These are phyloP conservation scores for Heterobasidion occidentale DNA, from an alignment of 1,284 basidiomycete genomes.

Conservation along the genomic window DNA sequence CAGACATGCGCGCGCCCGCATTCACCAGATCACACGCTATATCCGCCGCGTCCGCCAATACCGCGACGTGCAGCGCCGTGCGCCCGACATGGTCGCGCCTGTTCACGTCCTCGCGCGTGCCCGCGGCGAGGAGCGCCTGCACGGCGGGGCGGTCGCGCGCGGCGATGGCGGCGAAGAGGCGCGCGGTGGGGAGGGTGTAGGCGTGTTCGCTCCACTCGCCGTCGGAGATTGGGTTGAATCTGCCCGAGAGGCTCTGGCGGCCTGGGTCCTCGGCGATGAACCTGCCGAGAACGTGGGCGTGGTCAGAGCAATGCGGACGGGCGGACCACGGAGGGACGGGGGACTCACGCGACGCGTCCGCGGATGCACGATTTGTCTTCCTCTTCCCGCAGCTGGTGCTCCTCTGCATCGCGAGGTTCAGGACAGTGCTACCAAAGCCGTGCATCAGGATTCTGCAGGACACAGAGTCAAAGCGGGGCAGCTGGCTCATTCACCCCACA, in stretches of 20 bases:
- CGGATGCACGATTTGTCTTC: slow-evolving; percentile 47
- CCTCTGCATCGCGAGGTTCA: slow-evolving; percentile 41
- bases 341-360: slow-evolving; percentile 40
- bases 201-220: slow-evolving; percentile 56
- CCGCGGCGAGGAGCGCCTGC: slow-evolving; percentile 29
- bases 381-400: slow-evolving; percentile 12
- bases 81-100: slow-evolving; percentile 52
- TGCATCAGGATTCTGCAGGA: background rate
- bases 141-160: slow-evolving; percentile 31
- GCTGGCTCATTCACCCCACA: slow-evolving; percentile 34
- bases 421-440: slow-evolving; percentile 35
- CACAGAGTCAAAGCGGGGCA: too few species aligned
- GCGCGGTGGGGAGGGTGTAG: slow-evolving; percentile 43
- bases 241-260: slow-evolving; percentile 50
- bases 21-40: slow-evolving; percentile 31
- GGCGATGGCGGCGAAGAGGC: slow-evolving; percentile 47
- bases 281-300: background rate
- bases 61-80: slow-evolving; percentile 45
- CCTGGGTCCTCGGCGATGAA: slow-evolving; percentile 43
- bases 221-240: slow-evolving; percentile 59
- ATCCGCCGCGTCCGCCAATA: background rate
- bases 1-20: slow-evolving; percentile 43
- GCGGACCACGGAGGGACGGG: background rate
- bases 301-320: background rate
- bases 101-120: slow-evolving; percentile 30